Conservation (phyloP, 768 basidiomycete species). For the Chalciporus chontae region DNA sequence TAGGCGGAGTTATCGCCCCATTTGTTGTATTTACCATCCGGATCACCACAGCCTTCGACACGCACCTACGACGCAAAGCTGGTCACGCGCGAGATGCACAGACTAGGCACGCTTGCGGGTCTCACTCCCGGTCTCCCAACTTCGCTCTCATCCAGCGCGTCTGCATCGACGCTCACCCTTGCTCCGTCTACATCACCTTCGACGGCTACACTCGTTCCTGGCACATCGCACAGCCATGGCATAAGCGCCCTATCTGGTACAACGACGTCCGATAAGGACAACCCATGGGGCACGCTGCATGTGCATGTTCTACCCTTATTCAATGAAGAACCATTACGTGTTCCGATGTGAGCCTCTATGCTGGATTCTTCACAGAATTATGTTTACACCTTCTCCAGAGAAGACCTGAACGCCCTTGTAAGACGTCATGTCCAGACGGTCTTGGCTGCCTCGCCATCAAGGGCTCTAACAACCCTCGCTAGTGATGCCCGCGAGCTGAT, state of each 20-base stretch:
- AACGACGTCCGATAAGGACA: conserved; percentile 47
- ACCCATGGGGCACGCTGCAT: conserved; percentile 80
- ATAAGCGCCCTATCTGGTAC: conserved; percentile 16
- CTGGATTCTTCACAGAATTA: not conserved
- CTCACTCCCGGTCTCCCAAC: conserved; percentile 44
- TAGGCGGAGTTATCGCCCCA: conserved; percentile 16
- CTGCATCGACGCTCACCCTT: conserved; percentile 43
- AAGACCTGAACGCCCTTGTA: conserved; percentile 84
- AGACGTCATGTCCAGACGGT: conserved; percentile 73
- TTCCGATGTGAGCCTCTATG: conserved; percentile 63
- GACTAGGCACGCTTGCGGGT: conserved; percentile 61
- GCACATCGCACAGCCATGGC: conserved; percentile 31
- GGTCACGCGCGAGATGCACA: conserved; percentile 82
- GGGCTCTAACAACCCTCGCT: conserved; percentile 70
- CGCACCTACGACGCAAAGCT: conserved; percentile 79
- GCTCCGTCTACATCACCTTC: conserved; percentile 40
- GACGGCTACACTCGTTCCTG: conserved; percentile 28
- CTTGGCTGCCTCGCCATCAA: conserved; percentile 69
- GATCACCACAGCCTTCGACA: conserved; percentile 46
- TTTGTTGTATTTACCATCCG: conserved; percentile 1
- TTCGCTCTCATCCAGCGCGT: conserved; percentile 40
- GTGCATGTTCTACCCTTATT: conserved; percentile 88
- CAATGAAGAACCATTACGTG: conserved; percentile 82
- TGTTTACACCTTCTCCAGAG: conserved; percentile 43
- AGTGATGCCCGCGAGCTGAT: conserved; percentile 81